Evolutionary conservation across 1,139 yeast genomes (phyloP), one percentile per base, ranked within the genome.

Genomic region (Ashbya aceris): DNA sequence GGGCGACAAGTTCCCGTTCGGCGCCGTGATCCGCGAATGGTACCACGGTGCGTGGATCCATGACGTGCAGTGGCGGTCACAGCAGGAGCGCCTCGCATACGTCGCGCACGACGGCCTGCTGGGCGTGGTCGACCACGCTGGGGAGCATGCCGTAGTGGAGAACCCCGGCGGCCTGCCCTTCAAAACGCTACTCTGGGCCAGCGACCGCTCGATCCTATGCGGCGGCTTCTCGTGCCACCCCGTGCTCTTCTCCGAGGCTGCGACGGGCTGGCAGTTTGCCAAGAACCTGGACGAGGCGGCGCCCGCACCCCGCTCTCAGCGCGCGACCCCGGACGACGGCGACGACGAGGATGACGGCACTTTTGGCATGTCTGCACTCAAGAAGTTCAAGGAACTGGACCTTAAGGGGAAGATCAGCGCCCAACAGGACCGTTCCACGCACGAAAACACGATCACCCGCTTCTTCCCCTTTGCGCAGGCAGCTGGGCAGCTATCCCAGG

Each of bases 1-100:
- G 97, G 99, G 98, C 41, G 81, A 84, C 47, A 82, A 93, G 58
- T 74, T 93, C 60, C 98, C 99, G 27, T 93, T 93, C 73, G 95
- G 89, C 62, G 85, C 96, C 1, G 68, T 91, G 43, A 80, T 95
- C 59, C 93, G 91, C 14, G 97, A 89, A 64, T 83, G 73, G 64
- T 75, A 80, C 55, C 77, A 86, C 33, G 87, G 93, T 33, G 85
- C 93, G 29, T 91, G 97, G 95, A 78, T 91, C 48, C 96, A 91
- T 60, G 96, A 78, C 54, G 93, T 91, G 38, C 73, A 82, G 37
- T 91, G 94, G 69, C 79, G 85, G 47, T 93, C 95, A 7, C 69
- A 73, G 44, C 93, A 91, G 31, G 75, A 87, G 54, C 74, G 79
- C 8, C 66, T 91, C 49, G 96, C 84, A 0, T 89, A 77, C 62